Evolutionary conservation across 2,329 filamentous ascomycete species (phyloP), one percentile per base, ranked within the genome.

Genomic region (Zymoseptoria tritici): DNA sequence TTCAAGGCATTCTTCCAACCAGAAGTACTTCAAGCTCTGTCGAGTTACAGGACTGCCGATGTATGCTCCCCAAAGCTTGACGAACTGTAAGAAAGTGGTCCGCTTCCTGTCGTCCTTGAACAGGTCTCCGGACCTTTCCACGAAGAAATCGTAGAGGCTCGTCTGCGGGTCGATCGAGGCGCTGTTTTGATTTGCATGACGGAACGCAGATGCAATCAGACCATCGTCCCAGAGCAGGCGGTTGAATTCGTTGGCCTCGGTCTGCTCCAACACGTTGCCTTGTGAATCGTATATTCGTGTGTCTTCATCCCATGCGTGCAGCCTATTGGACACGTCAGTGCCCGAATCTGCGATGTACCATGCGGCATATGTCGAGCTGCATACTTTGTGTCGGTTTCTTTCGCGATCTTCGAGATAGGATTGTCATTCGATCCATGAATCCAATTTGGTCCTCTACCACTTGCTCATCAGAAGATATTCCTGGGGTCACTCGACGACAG

Each of bases 1-100:
- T 69, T 90, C 87, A 56, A 91, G 85, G 64, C 86, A 89, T 72
- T 91, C 87, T 70, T 91, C 88, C 4, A 91, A 71, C 86, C 87
- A 90, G 71, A 90, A 89, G 75, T 85, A 91, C 75, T 86, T 89
- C 31, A 91, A 76, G 66, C 86, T 90, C 71, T 91, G 88, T 24
- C 70, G 80, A 56, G 79, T 75, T 8, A 89, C 77, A 0, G 84
- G 81, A 60, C 81, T 86, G 13, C 88, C 88, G 5, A 90, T 80
- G 69, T 89, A 91, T 0, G 83, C 82, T 2, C 88, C 88, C 86
- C 88, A 90, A 67, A 84, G 79, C 65, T 87, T 82, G 2, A 83
- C 82, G 67, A 83, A 77, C 50, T 83, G 76, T 5, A 85, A 68
- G 36, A 66, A 77, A 68, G 49, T 81, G 73, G 54, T 78, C 76